phyloP scores from a whole-genome alignment of 768 basidiomycete genomes.

The Tricholoma sp. region DNA sequence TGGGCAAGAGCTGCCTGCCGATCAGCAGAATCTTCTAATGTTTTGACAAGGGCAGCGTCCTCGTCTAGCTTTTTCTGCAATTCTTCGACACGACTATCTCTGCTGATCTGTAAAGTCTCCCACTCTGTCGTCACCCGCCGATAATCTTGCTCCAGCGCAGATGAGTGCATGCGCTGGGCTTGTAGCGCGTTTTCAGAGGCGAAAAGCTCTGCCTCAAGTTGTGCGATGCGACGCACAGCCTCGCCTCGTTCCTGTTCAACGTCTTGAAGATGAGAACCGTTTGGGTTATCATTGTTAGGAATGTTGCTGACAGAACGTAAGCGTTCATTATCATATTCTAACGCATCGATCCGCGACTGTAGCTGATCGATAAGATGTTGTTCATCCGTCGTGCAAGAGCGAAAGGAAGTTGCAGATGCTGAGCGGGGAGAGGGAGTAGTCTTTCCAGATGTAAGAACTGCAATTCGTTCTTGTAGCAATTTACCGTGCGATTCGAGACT shows the following conservation, averaged over 20 bases:
- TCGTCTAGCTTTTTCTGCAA: conserved; percentile 32
- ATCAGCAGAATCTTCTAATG: conserved; percentile 48
- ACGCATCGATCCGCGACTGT: conserved; percentile 48
- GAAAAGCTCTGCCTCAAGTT: conserved; percentile 39
- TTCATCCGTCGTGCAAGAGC: conserved; percentile 30
- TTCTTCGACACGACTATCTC: conserved; percentile 30
- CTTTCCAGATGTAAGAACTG: conserved; percentile 30
- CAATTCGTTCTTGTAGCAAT: conserved; percentile 46
- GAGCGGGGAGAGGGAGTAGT: conserved; percentile 24
- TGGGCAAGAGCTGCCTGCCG: conserved; percentile 45
- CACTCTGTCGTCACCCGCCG: conserved; percentile 32
- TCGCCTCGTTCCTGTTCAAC: conserved; percentile 43
- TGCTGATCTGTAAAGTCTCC: conserved; percentile 44
- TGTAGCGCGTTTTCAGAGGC: conserved; percentile 36
- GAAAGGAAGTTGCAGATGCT: conserved; percentile 33
- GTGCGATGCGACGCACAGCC: conserved; percentile 31
- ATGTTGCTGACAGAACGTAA: conserved; percentile 35
- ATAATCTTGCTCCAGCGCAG: conserved; percentile 41
- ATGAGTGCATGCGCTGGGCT: conserved; percentile 40
- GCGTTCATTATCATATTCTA: conserved; percentile 68
- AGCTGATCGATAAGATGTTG: conserved; percentile 33
- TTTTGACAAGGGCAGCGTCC: conserved; percentile 36
- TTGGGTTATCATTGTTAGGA: conserved; percentile 32
- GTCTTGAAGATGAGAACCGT: conserved; percentile 38
- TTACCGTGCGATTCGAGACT: conserved; percentile 36